Evolutionary conservation across 2,329 filamentous ascomycete species (phyloP), one percentile per base, ranked within the genome.

Genomic region (Pleoardoris graminearum): DNA sequence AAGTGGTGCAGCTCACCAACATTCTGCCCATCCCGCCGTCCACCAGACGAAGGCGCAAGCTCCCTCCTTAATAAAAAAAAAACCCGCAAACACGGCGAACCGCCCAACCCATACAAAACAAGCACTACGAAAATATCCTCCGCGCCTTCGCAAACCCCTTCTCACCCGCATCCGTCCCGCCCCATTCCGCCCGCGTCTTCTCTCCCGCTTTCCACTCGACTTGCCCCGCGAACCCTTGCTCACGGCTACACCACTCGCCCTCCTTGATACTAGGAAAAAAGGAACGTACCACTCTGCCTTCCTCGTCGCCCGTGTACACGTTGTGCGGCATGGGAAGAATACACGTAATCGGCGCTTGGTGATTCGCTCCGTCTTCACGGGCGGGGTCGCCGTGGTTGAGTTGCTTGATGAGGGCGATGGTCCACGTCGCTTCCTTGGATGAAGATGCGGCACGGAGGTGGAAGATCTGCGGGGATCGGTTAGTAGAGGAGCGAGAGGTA

Each of bases 261-360:
- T 36, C 37, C 10, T 14, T 43, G 29, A 51, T 17, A 47, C n/a
- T 42, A 52, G 32, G 17, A 32, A 53, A 50, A 51, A 16, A 49
- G 43, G 23, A 51, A 69, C 69, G 53, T 66, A 72, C 69, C 52
- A 99, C 93, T 79, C 87, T 82, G 25, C 94, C 94, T 58, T 91
- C 88, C 59, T 97, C 94, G 76, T 97, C 94, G 3, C 93, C 94
- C 0, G 92, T 96, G 74, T 97, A 97, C 8, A 97, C 86, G 56
- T 87, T 82, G 57, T 88, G 86, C 48, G 90, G 85, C 82, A 92
- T 89, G 2, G 93, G 89, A 51, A 89, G 80, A 47, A 99, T 89
- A 68, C 89, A 95, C 32, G 89, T 96, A 55, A 97, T 92, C 0
- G 87, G 86, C 2, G 88, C 86, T 35, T 63, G 69, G 52, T 77